These are phyloP conservation scores for Aspergillus hancockii DNA, from an alignment of 495 filamentous ascomycete species.

Conservation along the genomic window DNA sequence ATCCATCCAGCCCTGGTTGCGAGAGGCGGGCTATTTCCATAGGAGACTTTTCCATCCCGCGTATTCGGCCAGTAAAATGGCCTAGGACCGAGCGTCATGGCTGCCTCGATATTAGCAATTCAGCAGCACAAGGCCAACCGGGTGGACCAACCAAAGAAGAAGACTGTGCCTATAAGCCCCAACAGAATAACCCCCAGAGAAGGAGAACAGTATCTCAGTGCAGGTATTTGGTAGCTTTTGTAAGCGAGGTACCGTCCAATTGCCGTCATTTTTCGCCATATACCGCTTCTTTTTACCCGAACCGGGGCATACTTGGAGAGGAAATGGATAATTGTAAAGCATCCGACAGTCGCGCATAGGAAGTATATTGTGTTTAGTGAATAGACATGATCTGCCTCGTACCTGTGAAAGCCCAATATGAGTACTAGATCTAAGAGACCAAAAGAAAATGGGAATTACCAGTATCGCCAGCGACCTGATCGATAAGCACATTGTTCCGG, in stretches of 20 bases:
- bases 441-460: slow-evolving; percentile 26
- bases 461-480: slow-evolving; percentile 47
- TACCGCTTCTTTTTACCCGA: slow-evolving; percentile 12
- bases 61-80: slow-evolving; percentile 62
- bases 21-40: slow-evolving; percentile 52
- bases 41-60: slow-evolving; percentile 30
- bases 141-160: slow-evolving; percentile 44
- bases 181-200: slow-evolving; percentile 45
- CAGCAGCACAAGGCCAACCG: neutral
- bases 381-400: slow-evolving; percentile 54
- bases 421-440: neutral
- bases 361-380: slow-evolving; percentile 52
- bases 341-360: slow-evolving; percentile 43
- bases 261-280: slow-evolving; percentile 30
- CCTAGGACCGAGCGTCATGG: slow-evolving; percentile 49
- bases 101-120: slow-evolving; percentile 22
- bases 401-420: slow-evolving; percentile 31
- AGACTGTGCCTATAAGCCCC: slow-evolving; percentile 40
- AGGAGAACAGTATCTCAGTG: slow-evolving; percentile 42
- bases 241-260: slow-evolving; percentile 42
- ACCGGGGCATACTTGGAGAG: slow-evolving; percentile 23
- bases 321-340: slow-evolving; percentile 46
- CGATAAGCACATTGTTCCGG: slow-evolving; percentile 50
- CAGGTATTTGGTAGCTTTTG: slow-evolving; percentile 33
- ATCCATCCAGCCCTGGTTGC: slow-evolving; percentile 55